Base-by-base conservation (phyloP, 495 filamentous ascomycete genomes). In the Ramalina intermedia region DNA sequence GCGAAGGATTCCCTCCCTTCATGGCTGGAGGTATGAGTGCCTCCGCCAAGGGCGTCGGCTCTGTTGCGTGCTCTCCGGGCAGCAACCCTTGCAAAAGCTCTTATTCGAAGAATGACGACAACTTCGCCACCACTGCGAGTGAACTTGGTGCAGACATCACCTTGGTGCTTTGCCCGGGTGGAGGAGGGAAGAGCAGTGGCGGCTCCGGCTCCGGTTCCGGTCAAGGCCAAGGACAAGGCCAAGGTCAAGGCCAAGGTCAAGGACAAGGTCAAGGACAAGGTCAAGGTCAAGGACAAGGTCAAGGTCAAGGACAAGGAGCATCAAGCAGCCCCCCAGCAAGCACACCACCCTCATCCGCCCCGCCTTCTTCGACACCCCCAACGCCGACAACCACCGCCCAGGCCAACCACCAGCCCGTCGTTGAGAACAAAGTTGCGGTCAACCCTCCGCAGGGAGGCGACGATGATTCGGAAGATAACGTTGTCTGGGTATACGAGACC, bases 91-190 rank as follows among this genome's bases (percentile, higher is more conserved):
- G 53, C 53, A 14, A 51, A 16, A 40, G 27, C 33, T 43, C 48
- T 6, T 55, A 55, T 43, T 52, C 50, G 37, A 41, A 50, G 18
- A 43, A 43, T 41, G 21, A 48, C 39, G 48, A 55, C 13, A 42
- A 55, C 24, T 29, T 33, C 35, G 53, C 53, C 21, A 55, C 53
- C 18, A 47, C n/a, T 7, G 46, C 37, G 9, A 49, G 48, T 17
- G 5, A 4, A 16, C 14, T 52, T 23, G 17, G 14, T 12, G 39
- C 27, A 12, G 48, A 55, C 14, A 21, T 55, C 38, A 39, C 21
- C 2, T 17, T 55, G 8, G 44, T 47, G 18, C 35, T 55, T 6
- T 55, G 53, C 48, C 50, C 48, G 9, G 41, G 47, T 18, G 41
- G 6, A 14, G 41, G 41, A 27, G 52, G 52, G 20, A n/a, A 17